phyloP scores from a whole-genome alignment of 441 rosid genomes.

The Mallotus repandus region DNA sequence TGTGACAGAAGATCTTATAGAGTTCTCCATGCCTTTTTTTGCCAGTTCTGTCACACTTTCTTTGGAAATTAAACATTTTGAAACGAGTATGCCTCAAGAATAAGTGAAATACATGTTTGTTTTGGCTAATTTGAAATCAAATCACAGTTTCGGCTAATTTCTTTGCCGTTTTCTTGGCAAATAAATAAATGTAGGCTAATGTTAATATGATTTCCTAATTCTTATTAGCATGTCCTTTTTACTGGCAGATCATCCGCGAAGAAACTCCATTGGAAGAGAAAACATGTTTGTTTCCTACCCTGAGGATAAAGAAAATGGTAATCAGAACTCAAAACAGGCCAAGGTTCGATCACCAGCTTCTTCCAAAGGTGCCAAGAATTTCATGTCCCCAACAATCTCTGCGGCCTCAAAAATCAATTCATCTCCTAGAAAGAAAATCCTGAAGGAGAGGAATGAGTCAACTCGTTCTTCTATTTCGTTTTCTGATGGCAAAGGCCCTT shows the following conservation, averaged over 20 bases:
- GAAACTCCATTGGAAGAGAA: slow-evolving; percentile 46
- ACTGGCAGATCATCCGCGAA: slow-evolving; percentile 41
- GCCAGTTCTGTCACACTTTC: neutral
- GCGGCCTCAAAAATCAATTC: slow-evolving; percentile 71
- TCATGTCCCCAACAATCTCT: slow-evolving; percentile 91
- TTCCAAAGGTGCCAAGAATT: slow-evolving; percentile 54
- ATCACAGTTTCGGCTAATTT: neutral
- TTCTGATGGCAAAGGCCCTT: slow-evolving; percentile 31
- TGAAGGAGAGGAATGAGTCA: slow-evolving; percentile 59
- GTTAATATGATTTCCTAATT: neutral
- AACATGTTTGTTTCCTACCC: slow-evolving; percentile 26
- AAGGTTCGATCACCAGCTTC: slow-evolving; percentile 42
- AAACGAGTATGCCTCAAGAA: too few relatives aligned
- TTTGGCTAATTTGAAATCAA: too few relatives aligned
- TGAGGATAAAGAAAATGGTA: slow-evolving; percentile 69
- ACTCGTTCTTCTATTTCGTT: slow-evolving; percentile 43
- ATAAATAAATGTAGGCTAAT: neutral
- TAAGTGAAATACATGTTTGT: too few relatives aligned
- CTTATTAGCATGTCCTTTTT: slow-evolving; percentile 15
- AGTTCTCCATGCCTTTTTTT: too few relatives aligned
- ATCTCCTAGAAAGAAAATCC: slow-evolving; percentile 74
- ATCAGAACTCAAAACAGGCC: slow-evolving; percentile 29
- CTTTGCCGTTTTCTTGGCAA: too few relatives aligned
- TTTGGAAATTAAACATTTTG: too few relatives aligned
- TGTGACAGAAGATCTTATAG: neutral